phyloP scores from a whole-genome alignment of 169 alveolate species.

The Cryptosporidium parvum region DNA sequence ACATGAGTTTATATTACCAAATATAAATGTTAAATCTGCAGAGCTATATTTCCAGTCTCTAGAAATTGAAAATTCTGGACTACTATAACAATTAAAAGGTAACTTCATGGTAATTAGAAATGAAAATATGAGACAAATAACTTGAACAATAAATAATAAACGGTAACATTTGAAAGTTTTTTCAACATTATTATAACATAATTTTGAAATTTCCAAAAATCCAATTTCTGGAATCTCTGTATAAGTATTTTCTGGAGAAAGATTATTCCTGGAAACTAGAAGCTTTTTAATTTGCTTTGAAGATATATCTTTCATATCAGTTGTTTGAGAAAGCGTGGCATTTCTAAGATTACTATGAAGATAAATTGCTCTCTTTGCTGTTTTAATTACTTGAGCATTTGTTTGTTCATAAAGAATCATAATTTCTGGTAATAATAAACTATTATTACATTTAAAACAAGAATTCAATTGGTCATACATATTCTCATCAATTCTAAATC shows the following conservation, averaged over 20 bases:
- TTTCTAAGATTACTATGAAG: conserved; percentile 37
- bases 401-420: conserved; percentile 58
- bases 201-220: conserved; percentile 23
- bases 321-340: background rate
- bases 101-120: conserved; percentile 36
- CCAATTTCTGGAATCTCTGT: conserved; percentile 62
- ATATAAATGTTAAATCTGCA: background rate
- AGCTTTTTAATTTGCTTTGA: conserved; percentile 3
- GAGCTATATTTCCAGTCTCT: background rate
- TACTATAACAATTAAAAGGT: conserved; percentile 21
- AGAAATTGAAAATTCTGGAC: background rate
- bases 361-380: conserved; percentile 44
- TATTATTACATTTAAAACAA: conserved; percentile 30
- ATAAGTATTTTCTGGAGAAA: conserved; percentile 5
- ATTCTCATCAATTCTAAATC: conserved; percentile 26
- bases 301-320: background rate
- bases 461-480: conserved; percentile 45
- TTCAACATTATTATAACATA: background rate
- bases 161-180: conserved; percentile 37
- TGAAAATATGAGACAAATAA: conserved; percentile 32
- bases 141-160: conserved; percentile 10
- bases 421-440: conserved; percentile 41
- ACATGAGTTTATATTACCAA: conserved; percentile 1
- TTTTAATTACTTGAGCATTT: conserved; percentile 19
- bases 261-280: background rate